phyloP scores from a whole-genome alignment of 352 stramenopile species.

The Globisporangium nodosum region DNA sequence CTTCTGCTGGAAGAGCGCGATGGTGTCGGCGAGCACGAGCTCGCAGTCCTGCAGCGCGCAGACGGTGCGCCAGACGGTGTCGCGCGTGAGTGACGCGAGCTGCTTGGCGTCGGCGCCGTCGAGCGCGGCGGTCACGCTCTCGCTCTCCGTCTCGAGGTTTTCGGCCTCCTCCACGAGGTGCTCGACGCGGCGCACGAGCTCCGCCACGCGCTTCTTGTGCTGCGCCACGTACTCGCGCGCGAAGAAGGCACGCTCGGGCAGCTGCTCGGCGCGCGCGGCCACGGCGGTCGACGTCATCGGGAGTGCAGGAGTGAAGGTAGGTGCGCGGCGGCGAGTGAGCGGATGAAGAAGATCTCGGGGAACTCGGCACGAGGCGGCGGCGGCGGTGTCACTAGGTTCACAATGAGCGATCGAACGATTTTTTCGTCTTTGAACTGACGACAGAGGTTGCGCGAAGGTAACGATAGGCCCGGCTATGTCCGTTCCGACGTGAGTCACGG shows the following conservation, averaged over 20 bases:
- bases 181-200: constrained; percentile 53
- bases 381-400: too few species aligned
- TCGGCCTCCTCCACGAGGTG: constrained; percentile 55
- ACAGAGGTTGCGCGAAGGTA: neutral
- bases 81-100: constrained; percentile 30
- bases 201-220: constrained; percentile 54
- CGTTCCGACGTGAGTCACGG: too few species aligned
- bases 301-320: neutral
- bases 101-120: constrained; percentile 21
- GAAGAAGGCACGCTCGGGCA: constrained; percentile 51
- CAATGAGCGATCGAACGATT: too few species aligned
- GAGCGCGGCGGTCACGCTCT: constrained; percentile 18
- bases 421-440: neutral
- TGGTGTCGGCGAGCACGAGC: constrained; percentile 26
- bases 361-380: too few species aligned
- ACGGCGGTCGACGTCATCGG: constrained; percentile 7
- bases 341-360: neutral
- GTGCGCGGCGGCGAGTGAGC: neutral
- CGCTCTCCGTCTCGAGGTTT: constrained; percentile 41
- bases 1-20: constrained; percentile 51
- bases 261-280: constrained; percentile 22
- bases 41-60: constrained; percentile 53
- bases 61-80: constrained; percentile 67
- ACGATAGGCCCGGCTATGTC: neutral
- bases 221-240: constrained; percentile 44